These are phyloP conservation scores for Trypanosoma lewisi DNA, from an alignment of 208 protist genomes.

Conservation along the genomic window DNA sequence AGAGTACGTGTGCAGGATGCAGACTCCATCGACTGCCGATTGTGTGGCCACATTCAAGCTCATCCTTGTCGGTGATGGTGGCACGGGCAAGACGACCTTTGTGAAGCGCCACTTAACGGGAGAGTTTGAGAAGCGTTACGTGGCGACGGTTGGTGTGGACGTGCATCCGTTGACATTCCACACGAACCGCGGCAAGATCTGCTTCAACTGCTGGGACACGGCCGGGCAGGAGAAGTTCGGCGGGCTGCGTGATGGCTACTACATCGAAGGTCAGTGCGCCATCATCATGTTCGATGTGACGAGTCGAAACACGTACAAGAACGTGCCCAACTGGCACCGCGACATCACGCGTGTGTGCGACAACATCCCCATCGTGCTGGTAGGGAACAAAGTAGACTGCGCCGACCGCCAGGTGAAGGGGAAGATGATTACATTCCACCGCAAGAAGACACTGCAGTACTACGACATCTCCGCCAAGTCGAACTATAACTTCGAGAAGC, in stretches of 20 bases:
- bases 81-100: conserved; percentile 99
- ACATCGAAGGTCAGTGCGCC: conserved; percentile 98
- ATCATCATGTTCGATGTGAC: conserved; percentile 99
- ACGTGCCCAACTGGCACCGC: conserved; percentile 99
- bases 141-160: conserved; percentile 94
- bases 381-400: conserved; percentile 99
- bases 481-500: conserved; percentile 99
- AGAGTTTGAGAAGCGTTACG: conserved; percentile 99
- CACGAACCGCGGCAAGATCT: conserved; percentile 98
- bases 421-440: conserved; percentile 99
- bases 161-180: conserved; percentile 99
- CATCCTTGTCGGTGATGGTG: conserved; percentile 99
- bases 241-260: conserved; percentile 99
- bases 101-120: conserved; percentile 99
- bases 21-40: conserved; percentile 27
- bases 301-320: conserved; percentile 99
- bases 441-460: conserved; percentile 99
- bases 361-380: conserved; percentile 99
- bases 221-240: conserved; percentile 99
- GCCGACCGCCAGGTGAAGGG: conserved; percentile 99
- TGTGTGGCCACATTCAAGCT: conserved; percentile 96
- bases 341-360: conserved; percentile 99
- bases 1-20: conserved; percentile 21
- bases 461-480: conserved; percentile 99
- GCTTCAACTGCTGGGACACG: conserved; percentile 99